These are phyloP conservation scores for Penicillium turbatum DNA, from an alignment of 495 filamentous ascomycete genomes.

Conservation along the genomic window DNA sequence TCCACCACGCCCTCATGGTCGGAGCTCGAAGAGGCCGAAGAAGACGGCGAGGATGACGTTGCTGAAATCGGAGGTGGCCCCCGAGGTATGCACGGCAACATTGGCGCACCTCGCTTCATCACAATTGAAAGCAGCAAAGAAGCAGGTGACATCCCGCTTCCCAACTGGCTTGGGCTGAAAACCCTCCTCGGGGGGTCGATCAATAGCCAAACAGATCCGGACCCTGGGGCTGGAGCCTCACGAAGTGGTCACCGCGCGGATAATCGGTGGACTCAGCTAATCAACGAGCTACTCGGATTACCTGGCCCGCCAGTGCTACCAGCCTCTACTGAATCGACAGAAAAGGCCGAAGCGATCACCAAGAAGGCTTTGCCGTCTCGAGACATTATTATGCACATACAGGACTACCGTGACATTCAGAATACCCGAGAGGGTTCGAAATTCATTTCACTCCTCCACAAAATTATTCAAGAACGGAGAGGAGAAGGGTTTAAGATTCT, in stretches of 20 bases:
- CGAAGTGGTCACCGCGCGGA: conserved; percentile 20
- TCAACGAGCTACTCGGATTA: conserved; percentile 35
- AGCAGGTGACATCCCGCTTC: conserved; percentile 32
- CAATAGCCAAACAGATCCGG: conserved; percentile 28
- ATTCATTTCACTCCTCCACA: conserved; percentile 61
- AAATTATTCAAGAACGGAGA: conserved; percentile 66
- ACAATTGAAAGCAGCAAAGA: conserved; percentile 37
- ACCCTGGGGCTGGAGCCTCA: conserved; percentile 13
- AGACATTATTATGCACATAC: conserved; percentile 68
- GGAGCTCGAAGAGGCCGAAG: conserved; percentile 37
- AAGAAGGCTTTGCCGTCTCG: conserved; percentile 18
- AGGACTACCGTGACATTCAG: conserved; percentile 74
- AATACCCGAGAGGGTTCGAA: conserved; percentile 56
- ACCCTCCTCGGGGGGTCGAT: conserved; percentile 34
- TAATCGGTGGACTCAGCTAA: conserved; percentile 33
- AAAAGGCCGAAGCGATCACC: conserved; percentile 9
- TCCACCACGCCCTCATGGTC: conserved; percentile 23
- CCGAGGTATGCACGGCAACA: conserved; percentile 19
- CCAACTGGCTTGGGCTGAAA: conserved; percentile 34
- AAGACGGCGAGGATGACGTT: conserved; percentile 41
- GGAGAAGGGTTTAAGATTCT: conserved; percentile 64
- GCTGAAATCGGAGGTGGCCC: conserved; percentile 24
- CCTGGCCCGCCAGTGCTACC: conserved; percentile 12
- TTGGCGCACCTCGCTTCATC: conserved; percentile 33
- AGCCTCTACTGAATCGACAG: conserved; percentile 7